Conservation (phyloP, 768 basidiomycete genomes). For the Hericium alpestre region DNA sequence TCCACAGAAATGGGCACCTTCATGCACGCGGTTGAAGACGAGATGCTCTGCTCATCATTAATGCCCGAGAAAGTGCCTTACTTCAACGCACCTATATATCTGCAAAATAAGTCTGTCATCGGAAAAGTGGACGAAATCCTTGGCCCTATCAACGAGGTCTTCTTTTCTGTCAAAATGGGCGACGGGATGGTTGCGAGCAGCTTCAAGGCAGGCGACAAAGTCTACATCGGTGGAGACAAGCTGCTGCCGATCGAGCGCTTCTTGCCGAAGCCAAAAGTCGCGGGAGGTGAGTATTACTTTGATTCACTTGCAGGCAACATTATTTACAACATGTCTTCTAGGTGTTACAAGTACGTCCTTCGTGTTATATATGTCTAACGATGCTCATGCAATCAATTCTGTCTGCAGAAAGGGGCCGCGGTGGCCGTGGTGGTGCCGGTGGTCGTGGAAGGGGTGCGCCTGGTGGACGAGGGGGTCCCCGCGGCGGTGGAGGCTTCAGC, state of each 20-base stretch:
- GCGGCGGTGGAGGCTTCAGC: conserved; percentile 28
- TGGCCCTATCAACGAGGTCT: conserved; percentile 98
- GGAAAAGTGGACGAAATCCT: conserved; percentile 99
- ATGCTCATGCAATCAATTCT: conserved; percentile 20
- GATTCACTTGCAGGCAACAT: neutral
- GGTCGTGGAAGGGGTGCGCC: conserved; percentile 15
- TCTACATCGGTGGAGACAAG: conserved; percentile 96
- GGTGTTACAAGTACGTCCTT: conserved; percentile 27
- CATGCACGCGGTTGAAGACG: conserved; percentile 91
- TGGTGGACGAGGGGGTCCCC: conserved; percentile 20
- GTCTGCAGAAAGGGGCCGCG: conserved; percentile 32
- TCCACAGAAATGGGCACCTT: conserved; percentile 83
- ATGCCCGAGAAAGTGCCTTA: conserved; percentile 90
- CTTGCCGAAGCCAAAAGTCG: conserved; percentile 87
- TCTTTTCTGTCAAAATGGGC: conserved; percentile 94
- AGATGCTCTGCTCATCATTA: conserved; percentile 89
- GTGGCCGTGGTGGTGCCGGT: conserved; percentile 25
- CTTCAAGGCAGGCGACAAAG: conserved; percentile 97
- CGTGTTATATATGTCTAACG: conserved; percentile 6
- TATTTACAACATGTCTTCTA: neutral
- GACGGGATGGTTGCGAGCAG: conserved; percentile 91
- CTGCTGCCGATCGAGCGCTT: conserved; percentile 93
- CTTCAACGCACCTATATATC: conserved; percentile 97
- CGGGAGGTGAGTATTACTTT: conserved; percentile 39
- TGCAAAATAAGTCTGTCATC: conserved; percentile 90